phyloP scores from a whole-genome alignment of 352 stramenopile genomes.

The Phytophthora kernoviae region DNA sequence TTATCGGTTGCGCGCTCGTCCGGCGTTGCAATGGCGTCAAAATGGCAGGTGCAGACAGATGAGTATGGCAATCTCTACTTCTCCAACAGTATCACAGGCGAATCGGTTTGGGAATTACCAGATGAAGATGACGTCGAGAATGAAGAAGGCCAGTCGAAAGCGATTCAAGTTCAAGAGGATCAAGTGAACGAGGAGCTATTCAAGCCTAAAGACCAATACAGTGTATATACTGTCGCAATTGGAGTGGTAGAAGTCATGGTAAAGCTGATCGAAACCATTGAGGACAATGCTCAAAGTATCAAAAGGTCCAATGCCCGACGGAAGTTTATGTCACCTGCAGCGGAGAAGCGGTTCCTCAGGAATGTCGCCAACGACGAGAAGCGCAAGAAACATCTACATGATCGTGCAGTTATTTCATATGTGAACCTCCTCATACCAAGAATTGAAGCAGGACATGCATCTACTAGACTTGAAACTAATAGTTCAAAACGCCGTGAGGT shows the following conservation, averaged over 20 bases:
- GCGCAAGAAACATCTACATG: conserved; percentile 41
- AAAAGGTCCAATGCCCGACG: conserved; percentile 25
- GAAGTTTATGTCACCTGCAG: conserved; percentile 55
- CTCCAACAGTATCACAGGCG: conserved; percentile 66
- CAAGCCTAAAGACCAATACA: conserved; percentile 26
- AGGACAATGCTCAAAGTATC: conserved; percentile 33
- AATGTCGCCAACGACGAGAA: conserved; percentile 50
- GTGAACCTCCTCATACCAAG: conserved; percentile 44
- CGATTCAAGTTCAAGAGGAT: conserved; percentile 3
- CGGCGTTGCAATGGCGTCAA: conserved; percentile 7
- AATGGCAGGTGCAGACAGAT: conserved; percentile 72
- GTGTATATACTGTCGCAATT: conserved; percentile 45
- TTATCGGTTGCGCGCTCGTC: conserved; percentile 13
- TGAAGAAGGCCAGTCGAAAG: conserved; percentile 16
- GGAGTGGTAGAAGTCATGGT: conserved; percentile 54
- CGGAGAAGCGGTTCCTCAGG: conserved; percentile 51
- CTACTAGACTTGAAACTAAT: neutral
- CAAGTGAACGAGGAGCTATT: neutral
- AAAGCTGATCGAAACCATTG: conserved; percentile 39
- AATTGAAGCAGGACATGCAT: conserved; percentile 5
- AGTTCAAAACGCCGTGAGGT: conserved; percentile 27
- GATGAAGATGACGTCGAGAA: conserved; percentile 37
- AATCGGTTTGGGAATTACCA: conserved; percentile 76
- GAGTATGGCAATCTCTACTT: conserved; percentile 81
- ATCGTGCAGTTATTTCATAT: conserved; percentile 42